Percentiles rank a stretch among this genome's conserved stretches.
These are phyloP conservation scores for Aeminium ludgeri DNA, from an alignment of 495 filamentous ascomycete genomes.

Conservation along the genomic window DNA sequence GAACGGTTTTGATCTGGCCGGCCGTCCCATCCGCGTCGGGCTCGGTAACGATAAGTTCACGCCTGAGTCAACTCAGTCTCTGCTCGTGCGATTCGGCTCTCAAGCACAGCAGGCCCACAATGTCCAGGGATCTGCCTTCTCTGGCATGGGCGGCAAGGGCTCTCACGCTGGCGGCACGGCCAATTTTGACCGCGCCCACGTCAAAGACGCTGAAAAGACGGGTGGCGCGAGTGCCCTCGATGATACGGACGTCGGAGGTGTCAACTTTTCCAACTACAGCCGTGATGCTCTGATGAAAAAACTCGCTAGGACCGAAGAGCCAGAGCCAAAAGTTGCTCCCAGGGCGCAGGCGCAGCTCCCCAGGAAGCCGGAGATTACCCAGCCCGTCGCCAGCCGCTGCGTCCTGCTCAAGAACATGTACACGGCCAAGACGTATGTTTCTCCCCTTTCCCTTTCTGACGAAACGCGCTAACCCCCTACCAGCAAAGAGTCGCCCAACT, in stretches of 20 bases:
- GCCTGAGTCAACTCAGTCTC: constrained; percentile 82
- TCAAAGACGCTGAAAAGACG: constrained; percentile 78
- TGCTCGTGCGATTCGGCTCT: constrained; percentile 74
- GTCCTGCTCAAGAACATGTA: constrained; percentile 94
- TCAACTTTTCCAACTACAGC: constrained; percentile 98
- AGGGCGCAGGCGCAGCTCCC: constrained; percentile 6
- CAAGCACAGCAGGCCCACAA: constrained; percentile 47
- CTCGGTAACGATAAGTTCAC: constrained; percentile 99
- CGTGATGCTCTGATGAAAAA: constrained; percentile 95
- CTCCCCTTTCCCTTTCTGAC: not conserved
- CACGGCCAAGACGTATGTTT: constrained; percentile 59
- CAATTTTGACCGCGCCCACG: constrained; percentile 84
- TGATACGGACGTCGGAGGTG: constrained; percentile 93
- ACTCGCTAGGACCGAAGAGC: constrained; percentile 89
- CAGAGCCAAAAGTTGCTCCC: constrained; percentile 48
- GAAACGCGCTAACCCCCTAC: constrained; percentile 29
- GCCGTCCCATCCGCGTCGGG: constrained; percentile 93
- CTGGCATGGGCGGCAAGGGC: constrained; percentile 76
- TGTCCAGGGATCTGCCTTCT: constrained; percentile 89
- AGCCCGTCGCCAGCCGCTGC: constrained; percentile 86
- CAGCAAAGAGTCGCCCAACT: constrained; percentile 73
- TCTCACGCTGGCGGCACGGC: constrained; percentile 59
- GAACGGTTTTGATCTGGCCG: constrained; percentile 98
- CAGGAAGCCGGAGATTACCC: constrained; percentile 49
- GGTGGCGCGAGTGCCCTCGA: constrained; percentile 90